A percentile compares a stretch with the other conserved stretches of the same genome.
These are phyloP conservation scores for Radiomyces spectabilis DNA, from an alignment of 192 early-diverging fungal genomes.

Conservation along the genomic window DNA sequence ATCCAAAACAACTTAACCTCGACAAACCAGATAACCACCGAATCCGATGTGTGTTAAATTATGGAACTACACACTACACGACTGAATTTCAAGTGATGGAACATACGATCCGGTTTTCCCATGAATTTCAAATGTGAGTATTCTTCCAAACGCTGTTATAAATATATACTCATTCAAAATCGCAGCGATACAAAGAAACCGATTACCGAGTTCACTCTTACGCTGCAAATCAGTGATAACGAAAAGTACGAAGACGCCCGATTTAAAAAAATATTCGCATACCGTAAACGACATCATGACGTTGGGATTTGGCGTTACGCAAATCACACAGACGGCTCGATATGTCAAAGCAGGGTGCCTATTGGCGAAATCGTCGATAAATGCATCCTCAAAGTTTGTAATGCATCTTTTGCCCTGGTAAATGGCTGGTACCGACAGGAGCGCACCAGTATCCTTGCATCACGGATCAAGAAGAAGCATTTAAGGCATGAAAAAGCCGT, in stretches of 20 bases:
- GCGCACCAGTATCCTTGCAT: background rate
- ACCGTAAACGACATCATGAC: too few relatives aligned
- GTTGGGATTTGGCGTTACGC: too few relatives aligned
- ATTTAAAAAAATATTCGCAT: too few relatives aligned
- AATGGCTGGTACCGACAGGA: constrained; percentile 18
- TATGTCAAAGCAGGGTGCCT: constrained; percentile 12
- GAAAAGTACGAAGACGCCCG: background rate
- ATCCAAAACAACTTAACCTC: too few relatives aligned
- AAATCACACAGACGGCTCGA: constrained; percentile 10
- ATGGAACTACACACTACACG: constrained; percentile 7
- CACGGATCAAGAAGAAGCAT: background rate
- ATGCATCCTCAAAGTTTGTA: constrained; percentile 9
- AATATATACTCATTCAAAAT: too few relatives aligned
- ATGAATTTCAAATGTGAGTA: constrained; percentile 22
- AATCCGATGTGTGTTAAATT: constrained; percentile 12
- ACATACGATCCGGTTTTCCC: constrained; percentile 9
- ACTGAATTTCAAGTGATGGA: background rate
- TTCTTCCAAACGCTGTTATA: too few relatives aligned
- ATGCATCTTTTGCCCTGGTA: constrained; percentile 13
- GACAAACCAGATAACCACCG: too few relatives aligned
- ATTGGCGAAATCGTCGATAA: constrained; percentile 2
- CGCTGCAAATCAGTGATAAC: background rate
- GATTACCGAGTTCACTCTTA: background rate
- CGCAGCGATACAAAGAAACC: too few relatives aligned
- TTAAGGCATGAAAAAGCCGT: constrained; percentile 9